A percentile compares a stretch with the other conserved stretches of the same genome.
These are phyloP conservation scores for Diplodia corticola DNA, from an alignment of 2,329 filamentous ascomycete genomes.

Conservation along the genomic window DNA sequence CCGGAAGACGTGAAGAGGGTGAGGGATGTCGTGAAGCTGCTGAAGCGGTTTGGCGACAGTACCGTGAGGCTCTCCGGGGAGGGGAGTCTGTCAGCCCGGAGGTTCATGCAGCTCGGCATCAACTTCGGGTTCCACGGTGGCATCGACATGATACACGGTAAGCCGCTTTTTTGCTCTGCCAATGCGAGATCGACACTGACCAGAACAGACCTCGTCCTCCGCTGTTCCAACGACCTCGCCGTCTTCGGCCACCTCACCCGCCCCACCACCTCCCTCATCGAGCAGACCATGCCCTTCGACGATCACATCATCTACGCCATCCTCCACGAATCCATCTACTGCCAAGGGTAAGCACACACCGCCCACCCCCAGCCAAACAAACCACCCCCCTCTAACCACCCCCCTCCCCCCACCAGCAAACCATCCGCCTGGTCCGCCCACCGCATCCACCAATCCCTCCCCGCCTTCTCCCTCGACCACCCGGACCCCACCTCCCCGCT, in stretches of 20 bases:
- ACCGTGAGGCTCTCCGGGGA: conserved; percentile 69
- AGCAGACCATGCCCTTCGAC: conserved; percentile 69
- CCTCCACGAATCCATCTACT: conserved; percentile 87
- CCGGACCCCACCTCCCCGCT: conserved; percentile 53
- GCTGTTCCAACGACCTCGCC: conserved; percentile 70
- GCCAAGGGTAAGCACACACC: conserved; percentile 55
- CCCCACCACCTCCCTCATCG: conserved; percentile 68
- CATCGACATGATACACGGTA: conserved; percentile 69
- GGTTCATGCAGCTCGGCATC: conserved; percentile 77
- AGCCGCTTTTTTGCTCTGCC: not conserved
- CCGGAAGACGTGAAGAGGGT: conserved; percentile 74
- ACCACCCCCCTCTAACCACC: not conserved
- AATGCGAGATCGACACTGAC: not conserved
- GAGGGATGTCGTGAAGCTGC: conserved; percentile 64
- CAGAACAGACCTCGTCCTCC: conserved; percentile 61
- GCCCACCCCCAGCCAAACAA: conserved; percentile 43
- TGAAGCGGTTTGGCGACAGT: conserved; percentile 58
- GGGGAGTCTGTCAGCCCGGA: conserved; percentile 68
- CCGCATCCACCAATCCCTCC: conserved; percentile 56
- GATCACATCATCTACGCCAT: conserved; percentile 79
- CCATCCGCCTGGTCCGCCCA: conserved; percentile 68
- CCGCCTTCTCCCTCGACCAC: conserved; percentile 50
- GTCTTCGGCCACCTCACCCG: conserved; percentile 74
- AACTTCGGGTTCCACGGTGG: conserved; percentile 78
- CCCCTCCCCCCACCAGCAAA: not conserved